Base-by-base conservation (phyloP, 352 stramenopile species). In the Peronospora destructor region DNA sequence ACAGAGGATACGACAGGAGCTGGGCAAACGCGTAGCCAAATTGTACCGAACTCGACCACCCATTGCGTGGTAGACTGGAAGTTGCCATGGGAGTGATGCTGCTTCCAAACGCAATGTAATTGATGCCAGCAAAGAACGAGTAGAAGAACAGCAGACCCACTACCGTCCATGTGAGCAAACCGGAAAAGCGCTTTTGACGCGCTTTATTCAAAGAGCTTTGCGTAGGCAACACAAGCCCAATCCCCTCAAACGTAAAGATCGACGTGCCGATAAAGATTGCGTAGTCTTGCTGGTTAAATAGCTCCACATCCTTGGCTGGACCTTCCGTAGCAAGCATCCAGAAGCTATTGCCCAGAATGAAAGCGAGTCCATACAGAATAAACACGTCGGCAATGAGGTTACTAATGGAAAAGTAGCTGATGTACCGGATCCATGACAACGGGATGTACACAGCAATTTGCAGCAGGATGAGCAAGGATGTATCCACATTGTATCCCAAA, bases 341-440 rank as follows among this genome's bases (percentile, higher is more conserved):
- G 40, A 92, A 82, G 52, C 75, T 83, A 61, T 84, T 88, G 59
- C 75, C 79, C 5, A 91, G 40, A 37, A 92, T 85, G 40, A 68
- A 88, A 0, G 62, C 73, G 17, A 92, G 50, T 8, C 82, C 82
- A 49, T 89, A 91, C 6, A 92, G 51, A 47, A 92, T 92, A 54
- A 91, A 87, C 25, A 91, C 73, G 53, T 91, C 76, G 0, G 80
- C 80, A 28, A 91, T 76, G 38, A 91, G 64, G 59, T 91, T 91
- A 48, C 75, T 91, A 56, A 91, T 80, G 26, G 75, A 83, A 45
- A 91, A 91, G 67, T 87, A 91, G 66, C 77, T 87, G 55, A 89
- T 88, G 65, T 89, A 87, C 11, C 80, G 75, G 48, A 91, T 87
- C 80, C 80, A 91, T 23, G 77, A 87, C 19, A 91, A 62, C 34